Percentiles rank a stretch among this genome's conserved stretches.
Conservation (phyloP, 345 rosid genomes). For the Gynandropsis gynandra region DNA sequence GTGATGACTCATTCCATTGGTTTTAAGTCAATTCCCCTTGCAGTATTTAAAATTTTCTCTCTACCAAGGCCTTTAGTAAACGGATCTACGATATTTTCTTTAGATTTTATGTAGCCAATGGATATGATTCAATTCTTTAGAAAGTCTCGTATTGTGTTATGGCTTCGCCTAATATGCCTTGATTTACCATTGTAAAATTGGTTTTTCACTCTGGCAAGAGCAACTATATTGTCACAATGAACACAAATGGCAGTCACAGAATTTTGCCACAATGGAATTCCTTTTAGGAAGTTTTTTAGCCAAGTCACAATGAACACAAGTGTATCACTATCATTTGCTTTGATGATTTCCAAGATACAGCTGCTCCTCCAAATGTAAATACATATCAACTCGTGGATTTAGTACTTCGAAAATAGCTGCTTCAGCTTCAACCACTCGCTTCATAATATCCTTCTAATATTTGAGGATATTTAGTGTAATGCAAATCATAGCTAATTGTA, state of each 20-base stretch:
- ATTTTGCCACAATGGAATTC: too few species aligned
- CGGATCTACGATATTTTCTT: too few species aligned
- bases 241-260: not conserved
- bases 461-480: not conserved
- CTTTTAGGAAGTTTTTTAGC: not conserved
- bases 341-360: not conserved
- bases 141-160: not conserved
- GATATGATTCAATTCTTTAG: too few species aligned
- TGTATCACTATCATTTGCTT: not conserved
- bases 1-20: too few species aligned
- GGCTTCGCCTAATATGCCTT: not conserved
- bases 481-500: too few species aligned
- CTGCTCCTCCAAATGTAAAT: too few species aligned
- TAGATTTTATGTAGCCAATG: too few species aligned
- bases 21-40: too few species aligned
- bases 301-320: too few species aligned
- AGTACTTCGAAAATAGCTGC: not conserved
- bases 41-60: too few species aligned
- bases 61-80: too few species aligned
- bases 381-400: not conserved
- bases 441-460: conserved; percentile 12
- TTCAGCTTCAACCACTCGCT: conserved; percentile 1
- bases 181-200: not conserved
- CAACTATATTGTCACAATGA: not conserved
- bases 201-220: not conserved